phyloP scores from a whole-genome alignment of 345 rosid genomes.

The Ailanthus altissimus region DNA sequence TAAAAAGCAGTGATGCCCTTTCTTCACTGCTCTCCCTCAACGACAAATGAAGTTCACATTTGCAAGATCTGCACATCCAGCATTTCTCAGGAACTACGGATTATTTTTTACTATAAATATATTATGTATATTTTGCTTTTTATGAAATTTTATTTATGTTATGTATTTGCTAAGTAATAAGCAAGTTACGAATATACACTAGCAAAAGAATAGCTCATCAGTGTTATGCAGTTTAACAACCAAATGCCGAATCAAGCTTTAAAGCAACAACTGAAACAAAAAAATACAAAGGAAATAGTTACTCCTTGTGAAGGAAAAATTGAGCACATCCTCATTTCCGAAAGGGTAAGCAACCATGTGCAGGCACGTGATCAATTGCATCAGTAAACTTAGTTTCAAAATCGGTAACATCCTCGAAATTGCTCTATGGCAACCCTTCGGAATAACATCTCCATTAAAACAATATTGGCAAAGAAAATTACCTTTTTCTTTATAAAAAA shows the following conservation, averaged over 20 bases:
- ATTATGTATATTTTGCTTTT: background rate
- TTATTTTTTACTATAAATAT: constrained; percentile 23
- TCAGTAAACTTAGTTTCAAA: background rate
- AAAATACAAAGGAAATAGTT: background rate
- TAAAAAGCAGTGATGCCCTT: background rate
- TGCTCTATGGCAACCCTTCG: background rate
- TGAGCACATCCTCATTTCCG: no score
- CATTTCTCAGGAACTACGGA: constrained; percentile 17
- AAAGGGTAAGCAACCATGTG: no score
- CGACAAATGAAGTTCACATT: constrained; percentile 22
- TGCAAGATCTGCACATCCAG: constrained; percentile 22
- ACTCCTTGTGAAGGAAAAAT: no score
- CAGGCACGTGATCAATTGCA: no score
- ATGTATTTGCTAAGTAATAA: background rate
- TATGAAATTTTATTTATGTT: no score
- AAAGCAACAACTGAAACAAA: background rate
- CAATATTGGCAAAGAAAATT: background rate
- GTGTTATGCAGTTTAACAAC: background rate
- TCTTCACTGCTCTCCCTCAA: background rate
- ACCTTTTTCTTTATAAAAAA: no score
- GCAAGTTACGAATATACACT: background rate
- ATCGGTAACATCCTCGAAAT: background rate
- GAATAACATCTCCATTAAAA: background rate
- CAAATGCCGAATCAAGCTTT: background rate
- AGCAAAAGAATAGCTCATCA: background rate